Evolutionary conservation across 1,139 yeast genomes (phyloP), one percentile per base, ranked within the genome.

Genomic region (Saccharomyces hybrid): DNA sequence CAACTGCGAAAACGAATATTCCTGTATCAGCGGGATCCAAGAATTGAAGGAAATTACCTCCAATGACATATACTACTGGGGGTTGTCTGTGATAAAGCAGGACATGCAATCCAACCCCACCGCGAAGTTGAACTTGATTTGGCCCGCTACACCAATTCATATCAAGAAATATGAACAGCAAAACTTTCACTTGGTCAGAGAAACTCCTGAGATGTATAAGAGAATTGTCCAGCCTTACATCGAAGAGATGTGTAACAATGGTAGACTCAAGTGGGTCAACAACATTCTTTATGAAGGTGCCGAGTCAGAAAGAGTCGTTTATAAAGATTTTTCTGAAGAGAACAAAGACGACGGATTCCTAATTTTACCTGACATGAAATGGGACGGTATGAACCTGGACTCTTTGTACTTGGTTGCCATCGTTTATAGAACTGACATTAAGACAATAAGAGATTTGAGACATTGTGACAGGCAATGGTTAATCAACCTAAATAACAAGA

Each of bases 111-210:
- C 61, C 0, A 62, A 63, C 9, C 90, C 96, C 0, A 78, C 83
- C 0, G 85, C 86, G 11, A 91, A 91, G 66, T 66, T 88, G 55
- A 89, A 86, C 62, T 62, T 93, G 57, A 84, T 93, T 26, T 89
- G 82, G 69, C 99, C 99, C 1, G 98, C 99, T 0, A 86, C 97
- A 0, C 85, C 82, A 52, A 81, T 85, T 9, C 99, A 93, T 66
- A 83, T 93, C 53, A 78, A 78, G 53, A 95, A 93, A 71, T 89
- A 81, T 67, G 76, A 80, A 19, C 74, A 72, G 14, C 91, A 87
- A 62, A 71, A 70, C 24, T 63, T 69, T 48, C 89, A 84, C 62
- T 72, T 86, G 64, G 77, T 95, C 2, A 67, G 72, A 21, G 99
- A 95, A 66, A 89, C 97, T 2, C 96, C 96, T 0, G 84, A 83